Percentiles rank a stretch among this genome's conserved stretches.
Evolutionary conservation across 2,329 filamentous ascomycete species (phyloP).

Genomic region (Hypomyces rosellus): DNA sequence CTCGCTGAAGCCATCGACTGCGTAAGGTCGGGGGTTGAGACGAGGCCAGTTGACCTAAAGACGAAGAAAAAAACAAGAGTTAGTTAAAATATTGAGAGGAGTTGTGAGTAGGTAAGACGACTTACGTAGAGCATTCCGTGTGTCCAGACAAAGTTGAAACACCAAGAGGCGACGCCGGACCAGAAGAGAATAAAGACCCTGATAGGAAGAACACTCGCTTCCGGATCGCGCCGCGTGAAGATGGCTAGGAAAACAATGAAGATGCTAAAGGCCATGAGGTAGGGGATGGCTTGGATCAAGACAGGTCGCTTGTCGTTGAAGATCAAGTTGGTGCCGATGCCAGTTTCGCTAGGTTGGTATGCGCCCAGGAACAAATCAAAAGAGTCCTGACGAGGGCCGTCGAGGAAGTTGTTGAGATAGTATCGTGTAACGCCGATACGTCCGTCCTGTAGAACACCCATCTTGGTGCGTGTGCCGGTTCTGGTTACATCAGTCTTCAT

Average conservation of each 20-base stretch:
- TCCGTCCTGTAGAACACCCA: conserved; percentile 77
- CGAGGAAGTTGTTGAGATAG: conserved; percentile 86
- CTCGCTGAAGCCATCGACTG: conserved; percentile 81
- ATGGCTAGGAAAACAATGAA: conserved; percentile 75
- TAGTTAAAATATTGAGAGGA: neutral
- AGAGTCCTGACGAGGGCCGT: conserved; percentile 89
- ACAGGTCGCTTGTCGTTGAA: conserved; percentile 83
- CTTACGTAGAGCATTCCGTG: conserved; percentile 94
- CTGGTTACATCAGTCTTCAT: conserved; percentile 98
- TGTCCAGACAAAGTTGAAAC: conserved; percentile 66
- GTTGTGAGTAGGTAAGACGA: conserved; percentile 19
- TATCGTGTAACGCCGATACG: conserved; percentile 87
- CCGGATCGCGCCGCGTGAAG: conserved; percentile 65
- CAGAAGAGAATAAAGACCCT: conserved; percentile 78
- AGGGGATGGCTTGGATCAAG: conserved; percentile 88
- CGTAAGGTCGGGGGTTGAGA: conserved; percentile 81
- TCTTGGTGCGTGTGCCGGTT: conserved; percentile 81
- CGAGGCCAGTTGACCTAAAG: conserved; percentile 94
- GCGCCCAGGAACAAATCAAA: conserved; percentile 90
- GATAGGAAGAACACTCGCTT: conserved; percentile 72
- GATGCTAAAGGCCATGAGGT: conserved; percentile 76
- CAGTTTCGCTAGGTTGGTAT: conserved; percentile 69
- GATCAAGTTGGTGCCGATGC: conserved; percentile 63
- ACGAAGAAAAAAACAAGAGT: neutral
- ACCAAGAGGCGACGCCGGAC: conserved; percentile 63